A percentile compares a stretch with the other conserved stretches of the same genome.
phyloP scores from a whole-genome alignment of 176 grass and related monocot species.

The Panicum miliaceum region DNA sequence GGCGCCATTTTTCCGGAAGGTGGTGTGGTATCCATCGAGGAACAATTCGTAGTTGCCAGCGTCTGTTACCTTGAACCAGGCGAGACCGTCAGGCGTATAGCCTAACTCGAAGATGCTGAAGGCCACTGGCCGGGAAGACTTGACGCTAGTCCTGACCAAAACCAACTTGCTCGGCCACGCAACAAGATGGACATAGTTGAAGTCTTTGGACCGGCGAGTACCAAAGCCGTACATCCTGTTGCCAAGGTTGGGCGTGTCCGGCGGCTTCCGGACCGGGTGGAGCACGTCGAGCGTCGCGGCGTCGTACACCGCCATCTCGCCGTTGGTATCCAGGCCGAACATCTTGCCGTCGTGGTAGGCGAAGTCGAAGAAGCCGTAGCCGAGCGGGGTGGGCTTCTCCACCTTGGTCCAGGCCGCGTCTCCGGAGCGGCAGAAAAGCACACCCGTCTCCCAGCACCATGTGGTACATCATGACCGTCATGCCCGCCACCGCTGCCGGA shows the following conservation, averaged over 20 bases:
- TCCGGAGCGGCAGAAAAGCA: conserved; percentile 10
- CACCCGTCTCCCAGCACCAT: not conserved
- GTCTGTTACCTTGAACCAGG: conserved; percentile 10
- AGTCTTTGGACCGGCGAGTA: rapidly evolving
- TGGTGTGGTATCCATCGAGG: conserved; percentile 19
- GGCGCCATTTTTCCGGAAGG: not conserved
- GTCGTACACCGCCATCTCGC: not conserved
- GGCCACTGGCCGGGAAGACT: not conserved
- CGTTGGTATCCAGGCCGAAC: not conserved
- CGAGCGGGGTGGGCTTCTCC: not conserved
- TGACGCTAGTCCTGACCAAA: not conserved
- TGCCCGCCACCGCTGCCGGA: not conserved
- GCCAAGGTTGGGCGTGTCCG: not conserved
- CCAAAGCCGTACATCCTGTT: not conserved
- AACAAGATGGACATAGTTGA: conserved; percentile 3
- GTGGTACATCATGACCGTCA: conserved; percentile 32
- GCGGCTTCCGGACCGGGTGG: not conserved
- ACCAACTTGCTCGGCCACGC: conserved; percentile 26
- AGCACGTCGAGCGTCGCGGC: not conserved
- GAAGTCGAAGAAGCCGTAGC: not conserved
- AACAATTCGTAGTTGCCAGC: conserved; percentile 24
- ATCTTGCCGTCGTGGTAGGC: conserved; percentile 32
- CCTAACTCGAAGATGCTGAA: conserved; percentile 31
- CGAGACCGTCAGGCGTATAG: not conserved
- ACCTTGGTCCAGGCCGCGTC: conserved; percentile 31